Percentiles rank a stretch among this genome's conserved stretches.
phyloP scores from a whole-genome alignment of 257 asterid genomes.

The Przewalskia tangutica region DNA sequence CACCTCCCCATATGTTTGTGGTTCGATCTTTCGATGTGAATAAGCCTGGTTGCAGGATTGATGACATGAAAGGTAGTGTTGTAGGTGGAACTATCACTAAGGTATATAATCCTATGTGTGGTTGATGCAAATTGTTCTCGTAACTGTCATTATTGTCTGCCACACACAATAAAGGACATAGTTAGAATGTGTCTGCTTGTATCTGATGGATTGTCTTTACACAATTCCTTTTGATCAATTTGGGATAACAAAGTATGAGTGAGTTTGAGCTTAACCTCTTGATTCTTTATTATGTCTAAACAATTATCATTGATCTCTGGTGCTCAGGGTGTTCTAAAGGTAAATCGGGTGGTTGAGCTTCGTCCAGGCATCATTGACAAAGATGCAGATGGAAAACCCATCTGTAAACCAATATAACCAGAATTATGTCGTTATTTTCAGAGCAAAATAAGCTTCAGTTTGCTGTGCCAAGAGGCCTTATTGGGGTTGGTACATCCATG shows the following conservation, averaged over 20 bases:
- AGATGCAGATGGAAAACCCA: slow-evolving; percentile 67
- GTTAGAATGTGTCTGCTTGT: background rate
- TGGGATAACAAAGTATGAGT: background rate
- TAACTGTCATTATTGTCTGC: background rate
- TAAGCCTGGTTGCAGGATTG: slow-evolving; percentile 91
- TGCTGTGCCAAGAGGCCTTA: slow-evolving; percentile 97
- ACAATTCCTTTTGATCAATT: background rate
- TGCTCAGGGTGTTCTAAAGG: slow-evolving; percentile 84
- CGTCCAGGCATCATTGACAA: slow-evolving; percentile 90
- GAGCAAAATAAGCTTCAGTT: slow-evolving; percentile 86
- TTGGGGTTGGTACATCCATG: slow-evolving; percentile 97
- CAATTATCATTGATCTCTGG: background rate
- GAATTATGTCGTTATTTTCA: slow-evolving; percentile 73
- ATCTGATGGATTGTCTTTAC: background rate
- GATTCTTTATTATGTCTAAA: background rate
- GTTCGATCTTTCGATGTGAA: slow-evolving; percentile 91
- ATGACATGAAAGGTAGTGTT: slow-evolving; percentile 89
- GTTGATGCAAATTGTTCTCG: background rate
- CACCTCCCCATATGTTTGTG: slow-evolving; percentile 90
- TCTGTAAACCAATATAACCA: slow-evolving; percentile 88
- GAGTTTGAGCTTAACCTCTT: background rate
- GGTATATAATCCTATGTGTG: slow-evolving; percentile 25
- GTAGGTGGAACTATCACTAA: slow-evolving; percentile 93
- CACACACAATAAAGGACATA: background rate
- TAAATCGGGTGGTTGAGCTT: slow-evolving; percentile 73